A percentile compares a stretch with the other conserved stretches of the same genome.
These are phyloP conservation scores for Alternaria triticina DNA, from an alignment of 2,329 filamentous ascomycete species.

Conservation along the genomic window DNA sequence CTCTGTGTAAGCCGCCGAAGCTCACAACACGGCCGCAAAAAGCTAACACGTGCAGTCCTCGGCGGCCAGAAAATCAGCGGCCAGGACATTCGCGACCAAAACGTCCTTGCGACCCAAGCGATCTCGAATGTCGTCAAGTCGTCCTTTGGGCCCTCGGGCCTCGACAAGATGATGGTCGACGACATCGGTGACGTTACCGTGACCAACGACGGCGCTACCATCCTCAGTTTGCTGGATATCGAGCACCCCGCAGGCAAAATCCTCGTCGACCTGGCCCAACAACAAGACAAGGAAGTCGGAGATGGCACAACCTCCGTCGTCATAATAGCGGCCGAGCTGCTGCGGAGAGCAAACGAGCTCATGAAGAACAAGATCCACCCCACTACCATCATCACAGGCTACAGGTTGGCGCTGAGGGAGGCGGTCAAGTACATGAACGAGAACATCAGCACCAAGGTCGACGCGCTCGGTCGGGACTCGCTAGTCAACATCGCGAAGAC, in stretches of 20 bases:
- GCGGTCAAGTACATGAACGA: slow-evolving; percentile 99
- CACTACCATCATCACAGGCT: slow-evolving; percentile 98
- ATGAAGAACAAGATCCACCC: slow-evolving; percentile 99
- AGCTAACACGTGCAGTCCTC: slow-evolving; percentile 66
- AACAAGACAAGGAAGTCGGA: slow-evolving; percentile 98
- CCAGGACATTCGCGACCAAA: slow-evolving; percentile 95
- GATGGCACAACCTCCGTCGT: slow-evolving; percentile 98
- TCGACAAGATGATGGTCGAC: slow-evolving; percentile 99
- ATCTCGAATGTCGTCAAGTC: slow-evolving; percentile 99
- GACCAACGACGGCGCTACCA: slow-evolving; percentile 98
- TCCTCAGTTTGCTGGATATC: slow-evolving; percentile 91
- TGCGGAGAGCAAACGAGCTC: slow-evolving; percentile 92
- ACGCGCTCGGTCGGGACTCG: slow-evolving; percentile 86
- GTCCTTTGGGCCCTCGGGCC: slow-evolving; percentile 93
- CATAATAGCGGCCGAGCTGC: slow-evolving; percentile 92
- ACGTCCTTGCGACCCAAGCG: slow-evolving; percentile 93
- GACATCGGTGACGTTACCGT: slow-evolving; percentile 99
- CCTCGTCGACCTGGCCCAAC: slow-evolving; percentile 93
- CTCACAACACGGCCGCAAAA: not conserved
- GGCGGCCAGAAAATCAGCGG: slow-evolving; percentile 98
- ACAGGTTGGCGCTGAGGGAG: slow-evolving; percentile 92
- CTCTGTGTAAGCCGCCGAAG: slow-evolving; percentile 70
- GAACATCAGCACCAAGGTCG: slow-evolving; percentile 95
- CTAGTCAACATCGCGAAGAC: slow-evolving; percentile 96
- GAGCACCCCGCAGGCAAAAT: slow-evolving; percentile 99